Percentiles rank a stretch among this genome's conserved stretches.
These are phyloP conservation scores for Spinacia oleracea DNA, from an alignment of 179 eudicot genomes.

Conservation along the genomic window DNA sequence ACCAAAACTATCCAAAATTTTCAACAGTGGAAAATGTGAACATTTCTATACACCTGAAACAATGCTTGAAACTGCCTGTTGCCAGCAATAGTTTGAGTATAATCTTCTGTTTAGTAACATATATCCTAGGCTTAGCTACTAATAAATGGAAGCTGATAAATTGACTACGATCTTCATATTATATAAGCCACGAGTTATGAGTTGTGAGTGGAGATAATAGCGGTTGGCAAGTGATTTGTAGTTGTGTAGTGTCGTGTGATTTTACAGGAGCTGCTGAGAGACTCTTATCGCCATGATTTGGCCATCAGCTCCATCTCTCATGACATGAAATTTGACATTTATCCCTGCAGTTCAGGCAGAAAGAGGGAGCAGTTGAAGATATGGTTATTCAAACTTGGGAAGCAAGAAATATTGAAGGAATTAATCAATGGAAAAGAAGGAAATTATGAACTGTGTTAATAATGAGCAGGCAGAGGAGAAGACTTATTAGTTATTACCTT, in stretches of 20 bases:
- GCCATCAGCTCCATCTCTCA: slow-evolving; percentile 73
- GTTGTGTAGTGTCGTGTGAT: background rate
- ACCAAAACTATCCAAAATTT: too few species aligned
- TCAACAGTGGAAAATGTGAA: too few species aligned
- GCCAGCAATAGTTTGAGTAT: background rate
- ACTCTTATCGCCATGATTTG: slow-evolving; percentile 73
- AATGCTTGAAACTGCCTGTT: slow-evolving; percentile 3
- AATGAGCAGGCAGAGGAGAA: background rate
- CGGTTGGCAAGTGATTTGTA: background rate
- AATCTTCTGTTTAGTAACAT: background rate
- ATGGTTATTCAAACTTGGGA: background rate
- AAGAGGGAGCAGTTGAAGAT: background rate
- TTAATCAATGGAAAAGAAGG: background rate
- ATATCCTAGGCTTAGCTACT: background rate
- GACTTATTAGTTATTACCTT: slow-evolving; percentile 44
- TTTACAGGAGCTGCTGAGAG: slow-evolving; percentile 79
- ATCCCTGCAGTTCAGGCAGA: slow-evolving; percentile 46
- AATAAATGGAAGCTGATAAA: background rate
- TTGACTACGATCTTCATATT: background rate
- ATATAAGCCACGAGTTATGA: background rate
- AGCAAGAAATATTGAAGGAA: background rate
- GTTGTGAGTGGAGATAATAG: background rate
- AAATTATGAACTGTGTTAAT: background rate
- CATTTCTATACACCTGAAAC: background rate
- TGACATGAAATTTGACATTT: slow-evolving; percentile 69